phyloP scores from a whole-genome alignment of 495 filamentous ascomycete species.

The Trichodelitschia bisporula region DNA sequence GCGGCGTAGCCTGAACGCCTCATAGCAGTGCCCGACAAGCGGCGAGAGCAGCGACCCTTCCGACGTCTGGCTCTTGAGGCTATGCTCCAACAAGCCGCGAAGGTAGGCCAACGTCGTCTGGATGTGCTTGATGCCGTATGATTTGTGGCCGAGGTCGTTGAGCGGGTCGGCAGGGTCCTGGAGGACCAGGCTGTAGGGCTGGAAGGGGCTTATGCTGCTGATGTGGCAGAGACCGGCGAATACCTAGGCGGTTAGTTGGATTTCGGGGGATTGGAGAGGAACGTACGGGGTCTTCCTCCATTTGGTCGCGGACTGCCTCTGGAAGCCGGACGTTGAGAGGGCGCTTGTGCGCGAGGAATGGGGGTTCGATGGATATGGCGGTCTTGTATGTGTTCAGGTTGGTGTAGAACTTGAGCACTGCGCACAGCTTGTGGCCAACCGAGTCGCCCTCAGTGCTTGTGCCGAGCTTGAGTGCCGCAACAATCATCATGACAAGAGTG shows the following conservation, averaged over 20 bases:
- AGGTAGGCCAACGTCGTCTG: constrained; percentile 10
- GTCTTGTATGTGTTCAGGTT: constrained; percentile 19
- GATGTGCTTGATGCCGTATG: constrained; percentile 20
- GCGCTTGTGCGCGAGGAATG: constrained; percentile 17
- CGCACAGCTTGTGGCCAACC: constrained; percentile 5
- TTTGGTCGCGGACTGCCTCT: constrained; percentile 1
- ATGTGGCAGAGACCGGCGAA: not conserved
- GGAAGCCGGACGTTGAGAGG: constrained; percentile 1
- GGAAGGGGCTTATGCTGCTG: not conserved
- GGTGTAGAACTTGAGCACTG: constrained; percentile 25
- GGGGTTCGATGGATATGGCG: constrained; percentile 28
- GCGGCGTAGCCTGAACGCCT: too few relatives aligned
- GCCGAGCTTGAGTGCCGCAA: constrained; percentile 22
- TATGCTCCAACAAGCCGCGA: not conserved
- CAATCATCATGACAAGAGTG: constrained; percentile 29
- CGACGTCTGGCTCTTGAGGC: not conserved
- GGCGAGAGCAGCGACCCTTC: not conserved
- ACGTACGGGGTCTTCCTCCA: constrained; percentile 3
- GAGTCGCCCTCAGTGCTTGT: constrained; percentile 7
- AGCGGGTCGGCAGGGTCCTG: constrained; percentile 33
- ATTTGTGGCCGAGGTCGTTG: constrained; percentile 27
- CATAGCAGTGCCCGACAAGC: not conserved
- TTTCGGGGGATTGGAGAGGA: not conserved
- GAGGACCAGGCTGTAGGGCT: constrained; percentile 24
- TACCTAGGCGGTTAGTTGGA: constrained; percentile 1